Base-by-base conservation (phyloP, 2,329 filamentous ascomycete genomes). In the Didymellaceae sp. region DNA sequence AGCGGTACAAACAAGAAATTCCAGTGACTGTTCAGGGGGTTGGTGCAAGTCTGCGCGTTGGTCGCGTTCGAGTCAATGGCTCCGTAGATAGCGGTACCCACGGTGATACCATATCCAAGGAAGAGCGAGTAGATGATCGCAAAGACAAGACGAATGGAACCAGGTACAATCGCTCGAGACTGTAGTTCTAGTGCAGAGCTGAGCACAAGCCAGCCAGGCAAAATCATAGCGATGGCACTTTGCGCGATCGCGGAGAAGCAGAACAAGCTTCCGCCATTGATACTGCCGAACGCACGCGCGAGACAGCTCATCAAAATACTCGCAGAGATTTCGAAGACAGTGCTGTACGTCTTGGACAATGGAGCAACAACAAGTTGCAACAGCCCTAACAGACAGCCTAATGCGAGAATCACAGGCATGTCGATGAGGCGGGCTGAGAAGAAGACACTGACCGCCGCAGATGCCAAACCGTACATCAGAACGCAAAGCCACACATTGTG, bases 361-460 rank as follows among this genome's bases (percentile, higher is more conserved):
- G 90, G 88, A 0, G 89, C 86, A 8, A 91, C 75, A 20, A 90
- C 82, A 7, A 92, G 81, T 63, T 94, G 89, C 40, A 95, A 77
- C n/a, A 86, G 67, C 1, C 89, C 90, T 0, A 94, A 78, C 13
- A 91, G 75, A 62, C 82, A 85, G 2, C 90, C 90, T 1, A 94
- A 80, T 1, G 88, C 54, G 66, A 93, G 91, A 6, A 86, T 85
- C n/a, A 92, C 79, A 0, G 89, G 89, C 60, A 93, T 78, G 67
- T 95, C 90, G 60, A 92, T 87, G 37, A 86, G 82, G 2, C 89
- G 83, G 2, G 87, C 89, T 41, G 86, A 78, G 66, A 93, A 94
- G 11, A 94, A 93, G 0, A 88, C 88, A 0, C 88, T 89, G 1
- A 93, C 89, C 5, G 80, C 83, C 0, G 85, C 86, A 18, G 87